phyloP scores from a whole-genome alignment of 2,329 filamentous ascomycete species.

The Ceratocystis smalleyi region DNA sequence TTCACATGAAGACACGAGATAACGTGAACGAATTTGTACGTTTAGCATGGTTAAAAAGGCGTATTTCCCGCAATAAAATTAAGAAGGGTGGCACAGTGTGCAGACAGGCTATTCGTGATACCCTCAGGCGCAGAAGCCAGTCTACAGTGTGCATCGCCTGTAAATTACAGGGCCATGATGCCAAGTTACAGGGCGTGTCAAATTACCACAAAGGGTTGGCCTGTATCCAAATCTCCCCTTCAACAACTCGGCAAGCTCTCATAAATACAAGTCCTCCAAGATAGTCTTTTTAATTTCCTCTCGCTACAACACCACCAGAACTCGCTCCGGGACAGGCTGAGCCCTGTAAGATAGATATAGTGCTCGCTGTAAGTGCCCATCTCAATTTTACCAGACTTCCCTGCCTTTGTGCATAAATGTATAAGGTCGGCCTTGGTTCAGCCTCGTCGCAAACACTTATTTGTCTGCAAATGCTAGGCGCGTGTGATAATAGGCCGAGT shows the following conservation, averaged over 20 bases:
- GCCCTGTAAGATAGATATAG: background rate
- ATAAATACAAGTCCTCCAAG: background rate
- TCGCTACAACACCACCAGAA: background rate
- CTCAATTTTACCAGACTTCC: background rate
- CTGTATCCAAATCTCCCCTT: background rate
- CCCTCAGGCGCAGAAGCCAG: background rate
- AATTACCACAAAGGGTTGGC: background rate
- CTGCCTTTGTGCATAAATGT: background rate
- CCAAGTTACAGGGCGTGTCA: background rate
- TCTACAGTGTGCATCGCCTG: background rate
- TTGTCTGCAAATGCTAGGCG: background rate
- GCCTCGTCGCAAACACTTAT: slow-evolving; percentile 15
- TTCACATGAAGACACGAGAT: no score
- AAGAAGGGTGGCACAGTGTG: no score
- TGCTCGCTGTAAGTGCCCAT: slow-evolving; percentile 7
- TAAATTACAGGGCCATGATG: background rate
- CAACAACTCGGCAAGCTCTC: background rate
- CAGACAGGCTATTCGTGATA: no score
- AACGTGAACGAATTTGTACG: background rate
- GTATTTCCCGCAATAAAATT: no score
- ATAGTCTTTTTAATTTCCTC: background rate
- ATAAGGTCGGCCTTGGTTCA: background rate
- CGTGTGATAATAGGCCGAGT: background rate
- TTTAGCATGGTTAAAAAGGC: background rate
- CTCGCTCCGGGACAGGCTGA: background rate